Evolutionary conservation across 345 rosid species (phyloP), one percentile per base, ranked within the genome.

Genomic region (Bretschneidera sinensis): DNA sequence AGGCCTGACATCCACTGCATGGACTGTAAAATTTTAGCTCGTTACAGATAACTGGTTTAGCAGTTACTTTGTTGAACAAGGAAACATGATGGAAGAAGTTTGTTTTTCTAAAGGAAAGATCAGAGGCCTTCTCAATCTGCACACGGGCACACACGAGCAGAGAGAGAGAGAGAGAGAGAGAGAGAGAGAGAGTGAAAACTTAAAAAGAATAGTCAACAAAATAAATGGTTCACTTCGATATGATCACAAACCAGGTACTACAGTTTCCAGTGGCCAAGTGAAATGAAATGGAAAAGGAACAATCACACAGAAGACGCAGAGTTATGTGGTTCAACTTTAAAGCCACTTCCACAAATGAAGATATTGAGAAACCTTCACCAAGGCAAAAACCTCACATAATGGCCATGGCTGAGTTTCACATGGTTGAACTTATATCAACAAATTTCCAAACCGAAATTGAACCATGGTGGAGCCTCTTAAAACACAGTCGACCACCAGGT

Each of bases 61-160:
- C 7, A 58, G 18, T 43, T 0, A 51, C 17, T 52, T 18, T 43
- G n/a, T 9, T 52, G 14, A 22, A 43, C n/a, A n/a, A n/a, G n/a
- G 17, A 18, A 70, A 57, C 43, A 51, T 19, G 23, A 66, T 51
- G 25, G 24, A 2, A 66, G 24, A 28, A 55, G 33, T n/a, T 21
- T 43, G 21, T n/a, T n/a, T n/a, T n/a, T n/a, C n/a, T n/a, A 45
- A 21, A 31, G 58, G 2, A 17, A 48, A n/a, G 22, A 60, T 8
- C 34, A 16, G 31, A 13, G 4, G 10, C 14, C 51, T 57, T 16
- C 24, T 51, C 21, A 43, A 4, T 1, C 33, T 28, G 16, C 45
- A 9, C n/a, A n/a, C n/a, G n/a, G n/a, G n/a, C n/a, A n/a, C n/a
- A n/a, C n/a, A n/a, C n/a, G n/a, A n/a, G n/a, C n/a, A n/a, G n/a